These are phyloP conservation scores for Coemansia sp. DNA, from an alignment of 371 early-diverging fungal species.

Conservation along the genomic window DNA sequence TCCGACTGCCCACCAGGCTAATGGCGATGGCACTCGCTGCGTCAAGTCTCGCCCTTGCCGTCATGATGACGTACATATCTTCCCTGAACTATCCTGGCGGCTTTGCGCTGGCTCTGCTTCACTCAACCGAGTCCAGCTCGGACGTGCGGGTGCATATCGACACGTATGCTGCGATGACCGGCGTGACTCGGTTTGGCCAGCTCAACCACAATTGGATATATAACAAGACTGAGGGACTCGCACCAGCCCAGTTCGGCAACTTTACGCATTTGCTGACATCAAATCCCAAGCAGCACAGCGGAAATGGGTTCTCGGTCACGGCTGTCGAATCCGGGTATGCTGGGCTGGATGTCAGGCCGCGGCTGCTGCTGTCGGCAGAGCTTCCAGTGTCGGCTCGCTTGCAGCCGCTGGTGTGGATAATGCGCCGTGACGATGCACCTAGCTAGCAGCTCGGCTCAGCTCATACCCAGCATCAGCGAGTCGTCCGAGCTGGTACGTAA, in stretches of 20 bases:
- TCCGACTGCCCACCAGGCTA: background rate
- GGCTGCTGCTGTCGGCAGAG: background rate
- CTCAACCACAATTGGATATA: conserved; percentile 37
- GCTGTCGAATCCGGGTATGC: conserved; percentile 22
- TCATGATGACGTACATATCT: conserved; percentile 63
- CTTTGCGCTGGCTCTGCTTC: conserved; percentile 66
- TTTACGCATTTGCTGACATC: conserved; percentile 41
- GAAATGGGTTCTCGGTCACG: conserved; percentile 14
- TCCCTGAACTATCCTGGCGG: conserved; percentile 90
- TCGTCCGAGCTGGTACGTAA: background rate
- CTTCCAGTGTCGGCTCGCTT: conserved; percentile 16
- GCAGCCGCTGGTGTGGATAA: conserved; percentile 41
- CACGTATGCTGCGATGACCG: conserved; percentile 81
- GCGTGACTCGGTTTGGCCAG: conserved; percentile 78
- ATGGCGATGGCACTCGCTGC: conserved; percentile 36
- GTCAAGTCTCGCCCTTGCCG: conserved; percentile 41
- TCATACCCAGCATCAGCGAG: too few species aligned
- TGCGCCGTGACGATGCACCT: conserved; percentile 20
- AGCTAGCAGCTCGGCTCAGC: background rate
- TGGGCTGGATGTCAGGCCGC: background rate
- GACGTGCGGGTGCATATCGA: conserved; percentile 74
- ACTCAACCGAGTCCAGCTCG: conserved; percentile 51
- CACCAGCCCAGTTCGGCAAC: conserved; percentile 16
- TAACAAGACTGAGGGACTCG: conserved; percentile 38
- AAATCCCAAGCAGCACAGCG: conserved; percentile 10